phyloP scores from a whole-genome alignment of 371 early-diverging fungal species.

The Rhizopus microsporus region DNA sequence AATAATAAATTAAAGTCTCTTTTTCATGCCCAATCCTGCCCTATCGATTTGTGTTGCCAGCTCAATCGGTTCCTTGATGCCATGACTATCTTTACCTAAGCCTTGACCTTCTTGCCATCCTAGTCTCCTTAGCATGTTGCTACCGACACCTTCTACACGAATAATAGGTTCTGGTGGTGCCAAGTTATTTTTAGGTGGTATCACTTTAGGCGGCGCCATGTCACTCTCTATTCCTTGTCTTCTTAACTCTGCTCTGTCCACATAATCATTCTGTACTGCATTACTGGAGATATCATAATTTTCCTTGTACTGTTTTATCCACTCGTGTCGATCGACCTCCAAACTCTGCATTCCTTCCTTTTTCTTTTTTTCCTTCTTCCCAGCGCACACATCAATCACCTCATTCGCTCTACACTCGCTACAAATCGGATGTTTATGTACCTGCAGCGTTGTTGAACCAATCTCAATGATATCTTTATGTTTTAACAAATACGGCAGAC shows the following conservation, averaged over 20 bases:
- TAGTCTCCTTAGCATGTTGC: constrained; percentile 37
- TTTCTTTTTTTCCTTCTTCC: constrained; percentile 15
- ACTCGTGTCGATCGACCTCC: constrained; percentile 16
- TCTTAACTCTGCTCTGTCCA: constrained; percentile 23
- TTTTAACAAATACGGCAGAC: constrained; percentile 27
- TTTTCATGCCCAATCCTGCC: constrained; percentile 24
- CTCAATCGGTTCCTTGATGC: constrained; percentile 33
- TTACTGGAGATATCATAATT: not conserved
- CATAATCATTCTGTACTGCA: constrained; percentile 1
- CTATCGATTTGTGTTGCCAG: constrained; percentile 13
- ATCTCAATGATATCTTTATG: constrained; percentile 35
- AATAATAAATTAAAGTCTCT: not conserved
- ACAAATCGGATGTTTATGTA: constrained; percentile 39
- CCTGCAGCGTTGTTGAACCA: constrained; percentile 39
- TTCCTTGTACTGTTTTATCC: constrained; percentile 15
- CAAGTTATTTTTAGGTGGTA: constrained; percentile 11
- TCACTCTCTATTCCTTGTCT: constrained; percentile 10
- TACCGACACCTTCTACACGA: constrained; percentile 30
- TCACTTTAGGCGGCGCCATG: not conserved
- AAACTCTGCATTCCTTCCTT: constrained; percentile 1
- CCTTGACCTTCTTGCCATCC: constrained; percentile 51
- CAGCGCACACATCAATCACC: constrained; percentile 17
- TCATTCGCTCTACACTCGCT: constrained; percentile 27
- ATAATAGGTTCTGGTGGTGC: not conserved
- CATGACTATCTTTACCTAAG: constrained; percentile 32